Base-by-base conservation (phyloP, 2,329 filamentous ascomycete species). In the Corynespora cassiicola region DNA sequence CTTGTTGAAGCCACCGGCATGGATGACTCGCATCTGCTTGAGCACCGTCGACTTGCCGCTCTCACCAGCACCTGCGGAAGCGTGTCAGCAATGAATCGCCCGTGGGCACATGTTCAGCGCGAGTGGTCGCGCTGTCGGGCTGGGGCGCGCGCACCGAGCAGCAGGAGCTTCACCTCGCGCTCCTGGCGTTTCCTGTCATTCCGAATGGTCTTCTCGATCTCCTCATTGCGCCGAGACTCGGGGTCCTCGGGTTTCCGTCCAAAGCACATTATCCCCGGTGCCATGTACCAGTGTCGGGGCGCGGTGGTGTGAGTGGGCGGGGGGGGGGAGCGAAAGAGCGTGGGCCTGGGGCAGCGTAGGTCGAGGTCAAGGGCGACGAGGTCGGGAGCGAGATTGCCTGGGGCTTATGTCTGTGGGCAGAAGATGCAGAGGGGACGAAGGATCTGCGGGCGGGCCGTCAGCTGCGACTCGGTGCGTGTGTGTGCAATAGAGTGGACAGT, bases 11-110 rank as follows among this genome's bases (percentile, higher is more conserved):
- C 94, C 92, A 69, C 90, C 85, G 10, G 90, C 85, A 69, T 97
- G 94, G 58, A 99, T 96, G 70, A 99, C 85, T 69, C 92, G 92
- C 94, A 99, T 97, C 77, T 97, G 92, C 76, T 97, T 97, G 52
- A 97, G 82, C 43, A 97, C 91, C 2, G 92, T 97, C 7, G 92
- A 96, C 73, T 97, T 97, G 52, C 92, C 89, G 42, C 87, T 94
- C 73, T 97, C 92, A 65, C 92, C 92, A 59, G 92, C 92, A 69
- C 92, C 91, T 96, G 56, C 50, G 50, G 24, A 24, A n/a, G 23
- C 37, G 38, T 33, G 23, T 47, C 36, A 49, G 63, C 72, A 51
- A 69, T 63, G 26, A 16, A 14, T n/a, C 47, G 23, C 18, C 11
- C 22, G 26, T 28, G n/a, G 46, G n/a, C n/a, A n/a, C n/a, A n/a